phyloP scores from a whole-genome alignment of 2,329 filamentous ascomycete genomes.

The Aspergillus quadricinctus region DNA sequence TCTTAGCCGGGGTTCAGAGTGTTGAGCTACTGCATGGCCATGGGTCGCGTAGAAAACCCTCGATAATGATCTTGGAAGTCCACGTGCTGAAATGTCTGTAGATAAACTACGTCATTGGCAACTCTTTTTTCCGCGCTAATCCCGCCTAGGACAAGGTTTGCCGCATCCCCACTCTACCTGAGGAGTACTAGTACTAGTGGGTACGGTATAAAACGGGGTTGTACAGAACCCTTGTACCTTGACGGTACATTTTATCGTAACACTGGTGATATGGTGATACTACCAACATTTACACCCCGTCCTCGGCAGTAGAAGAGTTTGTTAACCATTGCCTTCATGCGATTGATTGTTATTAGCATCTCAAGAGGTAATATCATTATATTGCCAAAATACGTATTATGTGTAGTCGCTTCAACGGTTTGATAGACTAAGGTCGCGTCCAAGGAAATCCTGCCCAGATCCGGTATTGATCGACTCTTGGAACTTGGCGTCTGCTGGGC shows the following conservation, averaged over 20 bases:
- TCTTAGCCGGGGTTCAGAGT: neutral
- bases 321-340: neutral
- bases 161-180: neutral
- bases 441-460: neutral
- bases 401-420: neutral
- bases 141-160: neutral
- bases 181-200: too few species aligned
- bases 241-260: too few species aligned
- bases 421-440: neutral
- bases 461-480: neutral
- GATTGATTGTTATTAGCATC: too few species aligned
- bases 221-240: too few species aligned
- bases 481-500: neutral
- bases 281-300: too few species aligned
- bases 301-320: too few species aligned
- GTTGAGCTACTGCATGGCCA: neutral
- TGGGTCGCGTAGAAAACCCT: neutral
- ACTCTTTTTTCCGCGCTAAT: neutral
- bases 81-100: neutral
- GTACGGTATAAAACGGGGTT: too few species aligned
- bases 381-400: neutral
- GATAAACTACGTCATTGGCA: neutral
- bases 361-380: neutral
- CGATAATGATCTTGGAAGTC: neutral
- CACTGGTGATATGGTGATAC: too few species aligned